Percentiles rank a stretch among this genome's conserved stretches.
Conservation (phyloP, 169 alveolate species). For the Plasmodium sp. region DNA sequence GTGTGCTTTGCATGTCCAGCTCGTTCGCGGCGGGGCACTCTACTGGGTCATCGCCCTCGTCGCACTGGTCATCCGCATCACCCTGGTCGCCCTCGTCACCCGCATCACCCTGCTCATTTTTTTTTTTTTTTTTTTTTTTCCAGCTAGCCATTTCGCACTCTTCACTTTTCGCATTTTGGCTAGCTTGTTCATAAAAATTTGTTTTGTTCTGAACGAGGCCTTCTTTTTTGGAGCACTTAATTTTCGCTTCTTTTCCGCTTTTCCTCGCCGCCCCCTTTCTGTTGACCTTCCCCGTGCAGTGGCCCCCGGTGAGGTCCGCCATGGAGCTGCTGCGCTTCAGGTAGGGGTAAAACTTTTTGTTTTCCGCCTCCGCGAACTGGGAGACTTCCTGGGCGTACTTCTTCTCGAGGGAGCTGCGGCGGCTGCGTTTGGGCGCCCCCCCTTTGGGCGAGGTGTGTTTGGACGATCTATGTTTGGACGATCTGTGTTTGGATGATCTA, state of each 20-base stretch:
- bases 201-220: background rate
- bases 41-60: background rate
- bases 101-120: background rate
- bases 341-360: constrained; percentile 10
- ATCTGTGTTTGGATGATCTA: background rate
- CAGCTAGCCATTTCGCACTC: background rate
- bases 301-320: background rate
- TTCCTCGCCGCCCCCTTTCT: background rate
- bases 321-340: constrained; percentile 8
- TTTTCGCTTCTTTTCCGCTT: background rate
- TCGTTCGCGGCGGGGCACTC: background rate
- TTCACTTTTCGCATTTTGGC: constrained; percentile 2
- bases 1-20: background rate
- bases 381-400: constrained; percentile 24
- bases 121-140: background rate
- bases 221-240: background rate
- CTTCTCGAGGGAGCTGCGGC: background rate
- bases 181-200: background rate
- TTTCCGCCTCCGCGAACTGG: background rate
- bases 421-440: background rate
- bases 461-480: background rate
- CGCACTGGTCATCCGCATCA: background rate
- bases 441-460: background rate
- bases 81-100: background rate
- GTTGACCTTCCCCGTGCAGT: background rate